Evolutionary conservation across 1,139 yeast genomes (phyloP), one percentile per base, ranked within the genome.

Genomic region (Casaregolazyma lundiana): DNA sequence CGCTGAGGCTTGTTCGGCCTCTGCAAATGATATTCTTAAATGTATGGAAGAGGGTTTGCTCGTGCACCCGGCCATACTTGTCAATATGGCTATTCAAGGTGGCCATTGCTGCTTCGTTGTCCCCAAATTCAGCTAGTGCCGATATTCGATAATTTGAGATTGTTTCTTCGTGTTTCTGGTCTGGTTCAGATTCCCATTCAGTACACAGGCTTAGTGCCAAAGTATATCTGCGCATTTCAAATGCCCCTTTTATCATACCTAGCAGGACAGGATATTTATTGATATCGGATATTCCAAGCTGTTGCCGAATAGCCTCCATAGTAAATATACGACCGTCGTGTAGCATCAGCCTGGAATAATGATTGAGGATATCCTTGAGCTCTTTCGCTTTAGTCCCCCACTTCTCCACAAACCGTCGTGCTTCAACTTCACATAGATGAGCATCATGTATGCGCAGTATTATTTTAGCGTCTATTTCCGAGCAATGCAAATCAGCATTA

Each of bases 221-320:
- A 4, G 9, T 9, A 15, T 42, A 42, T n/a, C 37, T 36, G 2
- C 22, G 36, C 18, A 29, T 19, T 18, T 19, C 40, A n/a, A 35
- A 35, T 13, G 45, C 32, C 13, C 45, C 45, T 18, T 30, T 24
- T 17, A 42, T 24, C 18, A 24, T 21, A n/a, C 39, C 40, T 9
- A 26, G 35, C 2, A 42, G n/a, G 3, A 42, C 6, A 13, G 13
- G 15, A n/a, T 22, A 17, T 5, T 16, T 32, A 11, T 41, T 5
- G 6, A 22, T 19, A 7, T 35, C 7, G 7, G 15, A 16, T 13
- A 40, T 32, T 11, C 29, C 24, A 18, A 30, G 36, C 9, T 19
- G 43, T 11, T 21, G 35, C 29, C 30, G 21, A 8, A 40, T 35
- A 19, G 32, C 36, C n/a, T 40, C 15, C 2, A 20, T 17, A n/a